Base-by-base conservation (phyloP, 164 flowering plant species). In the Piper betle region DNA sequence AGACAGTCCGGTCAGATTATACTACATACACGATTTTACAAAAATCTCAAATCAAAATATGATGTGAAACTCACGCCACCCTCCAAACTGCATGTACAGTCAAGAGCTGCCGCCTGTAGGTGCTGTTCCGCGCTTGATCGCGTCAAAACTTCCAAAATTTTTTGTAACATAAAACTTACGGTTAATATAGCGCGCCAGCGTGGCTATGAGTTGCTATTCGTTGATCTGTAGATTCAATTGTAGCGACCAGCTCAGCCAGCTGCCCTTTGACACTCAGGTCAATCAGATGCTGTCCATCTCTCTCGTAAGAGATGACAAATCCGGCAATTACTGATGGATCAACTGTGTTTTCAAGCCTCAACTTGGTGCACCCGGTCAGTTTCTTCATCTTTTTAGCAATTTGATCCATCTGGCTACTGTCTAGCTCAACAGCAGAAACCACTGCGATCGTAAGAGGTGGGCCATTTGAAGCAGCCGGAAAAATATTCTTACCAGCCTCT, bases 261-360 rank as follows among this genome's bases (percentile, higher is more conserved):
- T 68, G 70, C 39, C 70, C 70, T 33, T 61, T 62, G 57, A 68
- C 70, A 52, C 70, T 68, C 4, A 68, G 70, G 62, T 68, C 70
- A 18, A 68, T 68, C 43, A 62, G 56, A 46, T 67, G 70, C 4
- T 55, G 43, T 19, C 70, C 62, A 48, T 62, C 66, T 39, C 52
- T 57, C 40, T 62, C 70, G 39, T 68, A 68, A 50, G 16, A 48
- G 13, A 68, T 62, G 37, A 67, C 65, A 61, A 67, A 67, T 2
- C 70, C 70, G 9, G 70, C 70, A 61, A 67, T 67, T 38, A 67
- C 50, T 13, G 70, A 67, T 48, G 50, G 61, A 61, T 67, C 70
- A 16, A 67, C 57, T 12, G 25, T 48, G 48, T 62, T 62, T 50
- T 62, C 56, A 33, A 67, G 55, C 61, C 61, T 67, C 43, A 67